These are phyloP conservation scores for Hermanozyma aechmeae DNA, from an alignment of 805 yeast genomes.

Conservation along the genomic window DNA sequence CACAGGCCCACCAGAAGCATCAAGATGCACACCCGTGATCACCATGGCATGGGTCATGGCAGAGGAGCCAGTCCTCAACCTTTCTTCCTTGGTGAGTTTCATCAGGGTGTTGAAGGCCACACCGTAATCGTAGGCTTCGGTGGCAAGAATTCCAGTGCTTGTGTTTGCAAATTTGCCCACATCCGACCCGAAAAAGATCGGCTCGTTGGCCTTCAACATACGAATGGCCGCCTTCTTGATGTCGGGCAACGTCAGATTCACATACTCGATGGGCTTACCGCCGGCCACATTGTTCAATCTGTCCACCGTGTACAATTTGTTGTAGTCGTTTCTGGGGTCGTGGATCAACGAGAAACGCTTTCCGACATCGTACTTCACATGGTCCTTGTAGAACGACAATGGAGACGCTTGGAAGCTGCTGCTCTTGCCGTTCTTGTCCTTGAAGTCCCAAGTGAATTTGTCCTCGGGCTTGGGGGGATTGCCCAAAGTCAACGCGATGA, in stretches of 20 bases:
- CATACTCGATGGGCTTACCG: slow-evolving; percentile 61
- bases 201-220: slow-evolving; percentile 63
- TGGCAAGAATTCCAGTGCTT: slow-evolving; percentile 62
- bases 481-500: slow-evolving; percentile 63
- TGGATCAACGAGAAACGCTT: slow-evolving; percentile 60
- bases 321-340: slow-evolving; percentile 72
- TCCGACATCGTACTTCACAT: slow-evolving; percentile 42
- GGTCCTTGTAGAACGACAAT: slow-evolving; percentile 46
- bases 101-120: slow-evolving; percentile 43
- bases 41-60: slow-evolving; percentile 90
- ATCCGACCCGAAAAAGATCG: slow-evolving; percentile 84
- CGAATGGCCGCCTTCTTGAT: slow-evolving; percentile 55
- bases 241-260: slow-evolving; percentile 53
- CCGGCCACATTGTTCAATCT: slow-evolving; percentile 65
- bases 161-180: slow-evolving; percentile 71
- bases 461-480: slow-evolving; percentile 70
- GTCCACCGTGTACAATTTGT: slow-evolving; percentile 59
- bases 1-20: slow-evolving; percentile 34
- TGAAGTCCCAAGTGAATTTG: slow-evolving; percentile 63
- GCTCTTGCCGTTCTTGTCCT: slow-evolving; percentile 60
- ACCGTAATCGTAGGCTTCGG: slow-evolving; percentile 57
- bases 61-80: slow-evolving; percentile 63
- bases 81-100: slow-evolving; percentile 51
- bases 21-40: slow-evolving; percentile 72
- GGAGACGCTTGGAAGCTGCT: slow-evolving; percentile 53